phyloP scores from a whole-genome alignment of 495 filamentous ascomycete species.

The Neurospora pannonica region DNA sequence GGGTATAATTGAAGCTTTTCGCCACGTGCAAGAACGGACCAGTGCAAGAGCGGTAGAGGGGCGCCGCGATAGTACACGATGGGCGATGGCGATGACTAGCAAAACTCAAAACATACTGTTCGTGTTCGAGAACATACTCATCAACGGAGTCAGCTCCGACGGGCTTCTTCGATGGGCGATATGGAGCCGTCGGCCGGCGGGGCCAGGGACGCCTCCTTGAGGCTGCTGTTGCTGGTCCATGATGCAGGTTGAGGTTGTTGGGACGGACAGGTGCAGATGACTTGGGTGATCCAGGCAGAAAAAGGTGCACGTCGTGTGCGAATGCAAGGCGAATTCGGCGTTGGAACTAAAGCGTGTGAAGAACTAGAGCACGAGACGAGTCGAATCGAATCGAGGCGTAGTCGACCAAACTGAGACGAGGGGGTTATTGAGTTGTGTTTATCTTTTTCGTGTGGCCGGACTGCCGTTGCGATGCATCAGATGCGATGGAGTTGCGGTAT shows the following conservation, averaged over 20 bases:
- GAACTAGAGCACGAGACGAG: not conserved
- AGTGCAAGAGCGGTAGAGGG: not conserved
- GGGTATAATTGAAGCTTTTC: not conserved
- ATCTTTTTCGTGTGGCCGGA: not conserved
- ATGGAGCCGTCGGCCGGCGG: slow-evolving; percentile 82
- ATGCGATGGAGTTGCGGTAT: not conserved
- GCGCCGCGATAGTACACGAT: not conserved
- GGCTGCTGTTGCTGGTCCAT: slow-evolving; percentile 75
- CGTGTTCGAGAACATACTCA: slow-evolving; percentile 72
- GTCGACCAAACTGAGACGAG: slow-evolving; percentile 7
- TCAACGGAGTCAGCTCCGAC: slow-evolving; percentile 93
- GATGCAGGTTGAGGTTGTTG: slow-evolving; percentile 2
- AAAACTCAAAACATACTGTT: slow-evolving; percentile 37
- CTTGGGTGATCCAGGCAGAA: slow-evolving; percentile 2
- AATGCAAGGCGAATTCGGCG: slow-evolving; percentile 9
- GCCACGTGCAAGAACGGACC: not conserved
- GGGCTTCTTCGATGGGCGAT: slow-evolving; percentile 96
- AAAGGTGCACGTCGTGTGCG: slow-evolving; percentile 44
- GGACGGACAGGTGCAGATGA: not conserved
- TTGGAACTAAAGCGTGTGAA: not conserved
- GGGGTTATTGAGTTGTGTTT: not conserved
- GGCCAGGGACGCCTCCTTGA: slow-evolving; percentile 65
- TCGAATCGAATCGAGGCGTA: not conserved
- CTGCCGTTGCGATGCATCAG: not conserved
- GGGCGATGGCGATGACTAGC: not conserved